Base-by-base conservation (phyloP, 495 filamentous ascomycete species). In the Penicillium arizonense region DNA sequence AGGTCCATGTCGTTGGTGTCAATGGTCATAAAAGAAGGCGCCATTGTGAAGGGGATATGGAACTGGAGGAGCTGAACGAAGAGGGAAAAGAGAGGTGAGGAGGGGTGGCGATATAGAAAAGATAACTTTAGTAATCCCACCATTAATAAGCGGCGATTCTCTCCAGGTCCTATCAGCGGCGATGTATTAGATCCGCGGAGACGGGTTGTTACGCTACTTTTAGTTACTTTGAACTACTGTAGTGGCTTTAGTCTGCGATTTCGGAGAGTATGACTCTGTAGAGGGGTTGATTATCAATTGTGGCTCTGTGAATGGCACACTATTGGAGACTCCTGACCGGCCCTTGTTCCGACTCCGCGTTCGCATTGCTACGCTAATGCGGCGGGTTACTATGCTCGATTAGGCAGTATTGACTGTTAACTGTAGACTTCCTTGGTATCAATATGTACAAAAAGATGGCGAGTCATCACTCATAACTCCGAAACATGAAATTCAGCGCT, bases 401-500 rank as follows among this genome's bases (percentile, higher is more conserved):
- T 30, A 30, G 28, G 28, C 9, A 30, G 24, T 26, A 26, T 26
- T 26, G 24, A 26, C 28, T 30, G 28, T 18, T 30, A 30, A 30
- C 6, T 30, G 28, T 30, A 30, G 28, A 30, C 28, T 30, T 5
- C 28, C 28, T 50, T 50, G 48, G 48, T 50, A 50, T 50, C 47
- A 45, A 53, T 49, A 43, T 42, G 43, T 47, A 53, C 39, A 58
- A 47, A 49, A 42, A 53, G 45, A 53, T 52, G 50, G 48, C 45
- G 44, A 49, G 54, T 62, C 62, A 59, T 65, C 58, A 63, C 59
- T 64, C 63, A 47, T 61, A 52, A 50, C 48, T 43, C 48, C 41
- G 43, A 55, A 58, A 21, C 30, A 20, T 38, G 40, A 18, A 30
- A 23, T 54, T 79, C 73, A 95, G 62, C 82, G 80, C 78, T 95